Conservation (phyloP, 2,329 filamentous ascomycete species). For the Sporothrix phasma region DNA sequence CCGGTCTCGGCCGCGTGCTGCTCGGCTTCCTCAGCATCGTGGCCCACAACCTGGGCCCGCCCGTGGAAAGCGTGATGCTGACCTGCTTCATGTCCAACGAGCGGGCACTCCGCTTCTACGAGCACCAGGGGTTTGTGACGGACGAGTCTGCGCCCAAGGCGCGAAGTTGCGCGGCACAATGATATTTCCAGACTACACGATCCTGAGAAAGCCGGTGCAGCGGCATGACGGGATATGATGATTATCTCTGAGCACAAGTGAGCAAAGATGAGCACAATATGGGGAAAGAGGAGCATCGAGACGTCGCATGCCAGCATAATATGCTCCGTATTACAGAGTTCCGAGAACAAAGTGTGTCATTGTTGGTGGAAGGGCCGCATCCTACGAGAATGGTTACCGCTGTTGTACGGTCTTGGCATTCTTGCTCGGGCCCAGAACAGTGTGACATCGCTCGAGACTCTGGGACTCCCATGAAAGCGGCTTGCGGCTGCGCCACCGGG, state of each 20-base stretch:
- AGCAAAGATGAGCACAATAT: too few relatives aligned
- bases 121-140: slow-evolving; percentile 44
- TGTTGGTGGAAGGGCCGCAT: neutral
- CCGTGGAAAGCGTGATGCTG: slow-evolving; percentile 59
- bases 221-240: neutral
- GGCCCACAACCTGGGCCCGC: slow-evolving; percentile 40
- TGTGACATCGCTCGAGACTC: too few relatives aligned
- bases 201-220: slow-evolving; percentile 41
- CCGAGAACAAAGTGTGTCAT: too few relatives aligned
- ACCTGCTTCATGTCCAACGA: slow-evolving; percentile 59
- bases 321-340: too few relatives aligned
- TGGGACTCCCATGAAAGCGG: too few relatives aligned
- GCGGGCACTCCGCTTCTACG: slow-evolving; percentile 50
- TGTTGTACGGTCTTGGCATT: neutral
- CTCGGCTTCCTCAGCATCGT: slow-evolving; percentile 46
- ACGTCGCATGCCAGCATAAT: too few relatives aligned
- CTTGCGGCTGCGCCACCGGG: too few relatives aligned
- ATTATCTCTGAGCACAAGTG: too few relatives aligned
- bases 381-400: neutral
- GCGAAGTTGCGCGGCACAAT: slow-evolving; percentile 46
- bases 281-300: too few relatives aligned
- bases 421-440: too few relatives aligned
- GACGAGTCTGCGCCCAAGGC: slow-evolving; percentile 47
- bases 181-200: slow-evolving; percentile 48
- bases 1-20: slow-evolving; percentile 51